Conservation (phyloP, 2,329 filamentous ascomycete species). For the Aspergillus nomiae region DNA sequence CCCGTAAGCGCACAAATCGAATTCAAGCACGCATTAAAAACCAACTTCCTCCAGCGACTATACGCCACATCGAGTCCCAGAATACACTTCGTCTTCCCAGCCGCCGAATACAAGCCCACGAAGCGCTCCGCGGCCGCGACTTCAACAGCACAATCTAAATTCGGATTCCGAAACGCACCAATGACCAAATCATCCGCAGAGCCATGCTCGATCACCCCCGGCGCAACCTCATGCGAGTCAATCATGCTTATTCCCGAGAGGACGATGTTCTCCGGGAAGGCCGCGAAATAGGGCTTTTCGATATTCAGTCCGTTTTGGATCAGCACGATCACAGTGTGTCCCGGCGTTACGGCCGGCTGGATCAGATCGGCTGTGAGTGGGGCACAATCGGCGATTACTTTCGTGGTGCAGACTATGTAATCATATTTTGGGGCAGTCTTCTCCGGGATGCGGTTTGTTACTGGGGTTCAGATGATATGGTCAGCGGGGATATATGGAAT, state of each 20-base stretch:
- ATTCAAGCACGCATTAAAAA: constrained; percentile 57
- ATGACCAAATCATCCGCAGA: constrained; percentile 54
- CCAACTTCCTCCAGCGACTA: constrained; percentile 43
- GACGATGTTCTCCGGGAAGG: constrained; percentile 56
- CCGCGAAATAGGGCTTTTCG: constrained; percentile 54
- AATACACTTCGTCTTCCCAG: constrained; percentile 47
- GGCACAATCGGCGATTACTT: constrained; percentile 59
- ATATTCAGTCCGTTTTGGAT: constrained; percentile 68
- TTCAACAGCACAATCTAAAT: not conserved
- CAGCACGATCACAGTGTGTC: constrained; percentile 57
- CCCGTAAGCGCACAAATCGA: constrained; percentile 54
- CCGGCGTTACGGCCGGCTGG: constrained; percentile 53
- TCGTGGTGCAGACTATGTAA: constrained; percentile 62
- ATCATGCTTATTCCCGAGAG: constrained; percentile 58
- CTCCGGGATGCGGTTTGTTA: constrained; percentile 44
- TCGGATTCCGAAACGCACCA: constrained; percentile 48
- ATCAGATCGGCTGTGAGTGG: constrained; percentile 54
- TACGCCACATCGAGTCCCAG: constrained; percentile 37
- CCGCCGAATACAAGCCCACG: constrained; percentile 50
- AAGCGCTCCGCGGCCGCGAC: constrained; percentile 39
- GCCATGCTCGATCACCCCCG: constrained; percentile 56
- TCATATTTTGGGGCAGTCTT: constrained; percentile 49
- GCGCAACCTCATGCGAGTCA: constrained; percentile 51
- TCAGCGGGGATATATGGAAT: too few relatives aligned
- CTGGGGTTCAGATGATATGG: not conserved